phyloP scores from a whole-genome alignment of 306 rosid species.

The Astragalus membranaceus region DNA sequence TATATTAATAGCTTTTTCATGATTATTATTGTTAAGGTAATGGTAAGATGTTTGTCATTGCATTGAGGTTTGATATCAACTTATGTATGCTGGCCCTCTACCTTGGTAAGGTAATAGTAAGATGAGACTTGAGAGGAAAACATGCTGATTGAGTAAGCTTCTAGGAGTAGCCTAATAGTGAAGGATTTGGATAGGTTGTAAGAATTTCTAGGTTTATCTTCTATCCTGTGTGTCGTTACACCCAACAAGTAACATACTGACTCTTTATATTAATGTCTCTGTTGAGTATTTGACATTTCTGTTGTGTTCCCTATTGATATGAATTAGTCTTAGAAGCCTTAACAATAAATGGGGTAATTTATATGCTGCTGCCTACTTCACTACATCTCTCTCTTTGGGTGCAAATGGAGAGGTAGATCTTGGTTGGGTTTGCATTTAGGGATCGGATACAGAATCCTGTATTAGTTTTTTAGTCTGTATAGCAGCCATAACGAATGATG shows the following conservation, averaged over 20 bases:
- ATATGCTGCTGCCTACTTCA: not conserved
- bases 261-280: not conserved
- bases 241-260: not conserved
- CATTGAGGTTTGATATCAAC: not conserved
- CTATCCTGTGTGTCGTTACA: not conserved
- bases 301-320: not conserved
- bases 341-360: not conserved
- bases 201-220: not conserved
- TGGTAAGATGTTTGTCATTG: not conserved
- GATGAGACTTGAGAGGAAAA: not conserved
- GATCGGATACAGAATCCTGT: not conserved
- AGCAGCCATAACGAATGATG: not conserved
- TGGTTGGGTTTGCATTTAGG: slow-evolving; percentile 7
- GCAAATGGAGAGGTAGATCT: slow-evolving; percentile 1
- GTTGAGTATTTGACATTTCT: not conserved
- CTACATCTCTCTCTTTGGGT: not conserved
- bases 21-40: not conserved
- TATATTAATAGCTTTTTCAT: not conserved
- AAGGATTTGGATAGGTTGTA: not conserved
- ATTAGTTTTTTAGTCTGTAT: not conserved
- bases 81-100: not conserved
- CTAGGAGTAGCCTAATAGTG: not conserved
- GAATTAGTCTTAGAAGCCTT: not conserved
- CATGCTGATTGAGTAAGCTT: not conserved
- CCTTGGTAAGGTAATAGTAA: not conserved